Base-by-base conservation (phyloP, 2,329 filamentous ascomycete species). In the Bipolaris sorokiniana region DNA sequence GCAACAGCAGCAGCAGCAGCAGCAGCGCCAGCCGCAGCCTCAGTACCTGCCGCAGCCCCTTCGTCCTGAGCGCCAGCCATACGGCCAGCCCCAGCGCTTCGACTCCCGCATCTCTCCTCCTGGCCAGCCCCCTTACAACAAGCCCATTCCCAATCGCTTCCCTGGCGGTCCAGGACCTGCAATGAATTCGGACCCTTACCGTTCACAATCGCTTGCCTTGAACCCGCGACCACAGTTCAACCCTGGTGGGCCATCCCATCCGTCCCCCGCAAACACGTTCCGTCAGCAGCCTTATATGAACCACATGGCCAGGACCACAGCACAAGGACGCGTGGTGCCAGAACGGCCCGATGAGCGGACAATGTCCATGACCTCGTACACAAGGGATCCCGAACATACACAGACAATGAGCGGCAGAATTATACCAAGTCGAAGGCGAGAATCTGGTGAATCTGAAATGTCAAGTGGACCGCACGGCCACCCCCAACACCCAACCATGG, bases 391-490 rank as follows among this genome's bases (percentile, higher is more conserved):
- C 59, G 90, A 92, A 42, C 90, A 95, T 75, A 78, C 81, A 11
- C 94, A 97, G 77, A 97, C 93, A 5, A 96, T 94, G 86, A 96
- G 91, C 73, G 95, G 95, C 46, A 86, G 95, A 65, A 84, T 96
- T 18, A 96, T 99, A 64, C 95, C 95, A 2, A 90, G 88, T 69
- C 85, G 90, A 77, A 82, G 84, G 62, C 81, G 86, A 58, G 86
- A 87, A 56, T 86, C 86, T 11, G 76, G 72, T n/a, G 73, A 61
- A 3, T 56, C 65, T 9, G 72, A 73, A 13, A 55, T 61, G 28
- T 57, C 63, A n/a, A 58, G 63, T 6, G 58, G 48, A 18, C 68
- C 59, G 22, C 61, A 65, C 36, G 58, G 61, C n/a, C 61, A 63
- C 28, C 64, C 70, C 22, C 65, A 67, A 7, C 60, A 64, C 15